Percentiles rank a stretch among this genome's conserved stretches.
phyloP scores from a whole-genome alignment of 805 yeast genomes.

The Yamadazyma scolyti region DNA sequence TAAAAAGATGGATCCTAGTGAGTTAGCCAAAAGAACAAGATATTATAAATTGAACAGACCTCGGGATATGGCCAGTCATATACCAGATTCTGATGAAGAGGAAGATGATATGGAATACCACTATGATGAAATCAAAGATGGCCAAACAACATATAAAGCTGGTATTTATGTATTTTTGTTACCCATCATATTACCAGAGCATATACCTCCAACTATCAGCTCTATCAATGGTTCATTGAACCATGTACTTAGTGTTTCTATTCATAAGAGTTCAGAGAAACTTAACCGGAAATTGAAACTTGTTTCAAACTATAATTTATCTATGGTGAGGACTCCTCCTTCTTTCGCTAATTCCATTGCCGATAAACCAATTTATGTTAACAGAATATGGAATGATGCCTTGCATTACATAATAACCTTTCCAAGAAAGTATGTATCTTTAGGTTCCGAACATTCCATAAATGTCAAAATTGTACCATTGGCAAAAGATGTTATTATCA shows the following conservation, averaged over 20 bases:
- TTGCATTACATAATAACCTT: conserved; percentile 68
- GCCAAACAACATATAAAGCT: conserved; percentile 38
- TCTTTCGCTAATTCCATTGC: conserved; percentile 53
- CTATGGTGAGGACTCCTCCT: conserved; percentile 54
- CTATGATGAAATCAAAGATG: conserved; percentile 3
- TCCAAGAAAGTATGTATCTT: conserved; percentile 63
- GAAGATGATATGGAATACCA: conserved; percentile 1
- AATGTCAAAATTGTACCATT: conserved; percentile 66
- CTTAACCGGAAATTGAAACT: conserved; percentile 32
- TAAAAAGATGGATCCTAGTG: conserved; percentile 40
- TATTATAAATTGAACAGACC: conserved; percentile 21
- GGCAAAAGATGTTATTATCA: conserved; percentile 56
- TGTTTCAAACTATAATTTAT: conserved; percentile 31
- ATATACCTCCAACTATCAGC: conserved; percentile 57
- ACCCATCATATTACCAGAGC: conserved; percentile 59
- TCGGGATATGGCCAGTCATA: conserved; percentile 12
- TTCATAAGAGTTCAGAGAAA: conserved; percentile 34
- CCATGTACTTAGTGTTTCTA: conserved; percentile 39
- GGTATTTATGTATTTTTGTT: conserved; percentile 69
- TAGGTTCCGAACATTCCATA: conserved; percentile 57
- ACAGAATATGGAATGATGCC: conserved; percentile 70
- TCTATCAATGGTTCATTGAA: conserved; percentile 48
- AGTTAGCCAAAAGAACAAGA: conserved; percentile 38
- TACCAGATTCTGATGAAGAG: conserved; percentile 3
- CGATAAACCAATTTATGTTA: conserved; percentile 74